phyloP scores from a whole-genome alignment of 2,329 filamentous ascomycete genomes.

The Ophiostoma angusticollis region DNA sequence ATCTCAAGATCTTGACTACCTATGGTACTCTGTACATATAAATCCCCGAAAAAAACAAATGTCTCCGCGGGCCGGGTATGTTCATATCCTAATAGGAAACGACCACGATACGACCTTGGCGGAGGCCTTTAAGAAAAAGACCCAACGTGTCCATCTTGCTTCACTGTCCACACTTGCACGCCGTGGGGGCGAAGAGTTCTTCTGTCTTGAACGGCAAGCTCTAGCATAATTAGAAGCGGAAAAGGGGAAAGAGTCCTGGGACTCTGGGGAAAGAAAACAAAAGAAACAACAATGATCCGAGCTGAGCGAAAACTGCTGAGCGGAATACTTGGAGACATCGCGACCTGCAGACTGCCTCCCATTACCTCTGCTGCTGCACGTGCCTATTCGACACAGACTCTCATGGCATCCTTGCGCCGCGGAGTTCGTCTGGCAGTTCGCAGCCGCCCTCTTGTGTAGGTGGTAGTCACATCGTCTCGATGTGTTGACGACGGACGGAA shows the following conservation, averaged over 20 bases:
- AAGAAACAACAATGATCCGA: neutral
- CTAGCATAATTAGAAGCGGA: constrained; percentile 51
- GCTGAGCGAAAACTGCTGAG: too few relatives aligned
- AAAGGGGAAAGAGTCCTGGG: neutral
- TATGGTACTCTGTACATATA: too few relatives aligned
- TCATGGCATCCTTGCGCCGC: too few relatives aligned
- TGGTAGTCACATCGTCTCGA: too few relatives aligned
- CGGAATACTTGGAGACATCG: too few relatives aligned
- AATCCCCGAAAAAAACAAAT: constrained; percentile 14
- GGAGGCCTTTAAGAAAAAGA: constrained; percentile 14
- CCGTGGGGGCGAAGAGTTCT: constrained; percentile 27
- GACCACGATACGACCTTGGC: constrained; percentile 13
- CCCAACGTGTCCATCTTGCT: constrained; percentile 37
- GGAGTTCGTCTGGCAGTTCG: too few relatives aligned
- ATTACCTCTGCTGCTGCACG: too few relatives aligned
- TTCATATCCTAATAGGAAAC: constrained; percentile 5
- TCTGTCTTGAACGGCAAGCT: constrained; percentile 44
- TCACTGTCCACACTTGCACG: constrained; percentile 59
- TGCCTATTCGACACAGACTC: too few relatives aligned
- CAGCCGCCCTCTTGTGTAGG: too few relatives aligned
- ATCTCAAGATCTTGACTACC: too few relatives aligned
- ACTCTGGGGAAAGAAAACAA: neutral
- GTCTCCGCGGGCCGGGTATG: constrained; percentile 24
- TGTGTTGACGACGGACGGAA: too few relatives aligned
- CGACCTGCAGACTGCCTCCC: too few relatives aligned